Conservation (phyloP, 192 early-diverging fungal species). For the Coemansia sp. region DNA sequence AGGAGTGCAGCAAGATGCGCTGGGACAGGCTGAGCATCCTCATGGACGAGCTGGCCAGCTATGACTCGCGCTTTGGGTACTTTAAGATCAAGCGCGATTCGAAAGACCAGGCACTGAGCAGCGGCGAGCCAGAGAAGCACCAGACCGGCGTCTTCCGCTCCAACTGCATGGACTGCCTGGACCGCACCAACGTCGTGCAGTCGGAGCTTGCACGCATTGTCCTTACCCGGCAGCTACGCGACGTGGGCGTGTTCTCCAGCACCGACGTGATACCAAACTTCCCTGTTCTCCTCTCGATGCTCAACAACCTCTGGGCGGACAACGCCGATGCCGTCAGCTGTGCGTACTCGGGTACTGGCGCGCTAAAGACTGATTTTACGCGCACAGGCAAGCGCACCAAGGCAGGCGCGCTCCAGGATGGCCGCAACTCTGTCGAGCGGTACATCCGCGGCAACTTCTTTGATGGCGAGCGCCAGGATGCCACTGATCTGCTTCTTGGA, state of each 20-base stretch:
- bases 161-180: constrained; percentile 99
- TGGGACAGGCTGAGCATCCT: constrained; percentile 87
- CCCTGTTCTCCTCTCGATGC: constrained; percentile 62
- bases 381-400: constrained; percentile 88
- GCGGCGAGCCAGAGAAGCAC: constrained; percentile 5
- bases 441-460: constrained; percentile 95
- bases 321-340: constrained; percentile 90
- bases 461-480: constrained; percentile 92
- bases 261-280: constrained; percentile 64
- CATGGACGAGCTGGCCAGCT: constrained; percentile 69
- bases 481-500: constrained; percentile 85
- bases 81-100: constrained; percentile 22
- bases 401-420: constrained; percentile 76
- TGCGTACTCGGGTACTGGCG: constrained; percentile 94
- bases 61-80: constrained; percentile 60
- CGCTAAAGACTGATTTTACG: constrained; percentile 98
- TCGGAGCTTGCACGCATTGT: constrained; percentile 76
- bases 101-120: background rate
- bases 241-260: constrained; percentile 59
- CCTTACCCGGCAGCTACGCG: constrained; percentile 70
- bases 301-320: constrained; percentile 97
- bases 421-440: constrained; percentile 73
- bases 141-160: constrained; percentile 87
- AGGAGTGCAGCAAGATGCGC: constrained; percentile 93
- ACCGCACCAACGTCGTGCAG: constrained; percentile 99